Percentiles rank a stretch among this genome's conserved stretches.
Evolutionary conservation across 306 rosid genomes (phyloP).

Genomic region (Notholithocarpus densiflorus): DNA sequence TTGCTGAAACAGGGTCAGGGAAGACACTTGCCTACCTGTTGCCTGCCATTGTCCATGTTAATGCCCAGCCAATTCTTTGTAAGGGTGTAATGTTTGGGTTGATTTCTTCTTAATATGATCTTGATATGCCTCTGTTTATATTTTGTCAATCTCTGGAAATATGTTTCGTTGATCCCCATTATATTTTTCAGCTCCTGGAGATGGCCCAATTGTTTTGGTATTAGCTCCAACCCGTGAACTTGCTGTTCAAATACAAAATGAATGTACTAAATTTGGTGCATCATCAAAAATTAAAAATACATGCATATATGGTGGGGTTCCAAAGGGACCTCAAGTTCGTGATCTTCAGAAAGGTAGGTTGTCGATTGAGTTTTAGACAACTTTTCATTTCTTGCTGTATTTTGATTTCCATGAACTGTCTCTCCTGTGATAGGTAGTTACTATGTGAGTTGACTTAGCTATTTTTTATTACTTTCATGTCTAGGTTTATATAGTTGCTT

Average conservation of each 20-base stretch:
- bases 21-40: conserved; percentile 93
- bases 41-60: conserved; percentile 97
- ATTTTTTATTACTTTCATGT: background rate
- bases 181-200: conserved; percentile 76
- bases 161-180: background rate
- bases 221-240: conserved; percentile 99
- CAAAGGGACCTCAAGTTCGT: conserved; percentile 99
- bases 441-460: background rate
- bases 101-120: background rate
- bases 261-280: conserved; percentile 92
- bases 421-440: background rate
- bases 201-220: conserved; percentile 94
- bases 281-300: conserved; percentile 93
- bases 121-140: background rate
- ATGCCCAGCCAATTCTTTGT: conserved; percentile 95
- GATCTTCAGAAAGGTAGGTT: conserved; percentile 95
- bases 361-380: conserved; percentile 28
- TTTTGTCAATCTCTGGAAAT: background rate
- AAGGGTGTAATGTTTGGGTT: conserved; percentile 21
- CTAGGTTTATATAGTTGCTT: conserved; percentile 3
- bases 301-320: conserved; percentile 98
- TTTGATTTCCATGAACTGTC: conserved; percentile 6
- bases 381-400: background rate
- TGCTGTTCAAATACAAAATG: conserved; percentile 96
- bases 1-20: conserved; percentile 99